These are phyloP conservation scores for Nidularia pulvinata DNA, from an alignment of 768 basidiomycete species.

Conservation along the genomic window DNA sequence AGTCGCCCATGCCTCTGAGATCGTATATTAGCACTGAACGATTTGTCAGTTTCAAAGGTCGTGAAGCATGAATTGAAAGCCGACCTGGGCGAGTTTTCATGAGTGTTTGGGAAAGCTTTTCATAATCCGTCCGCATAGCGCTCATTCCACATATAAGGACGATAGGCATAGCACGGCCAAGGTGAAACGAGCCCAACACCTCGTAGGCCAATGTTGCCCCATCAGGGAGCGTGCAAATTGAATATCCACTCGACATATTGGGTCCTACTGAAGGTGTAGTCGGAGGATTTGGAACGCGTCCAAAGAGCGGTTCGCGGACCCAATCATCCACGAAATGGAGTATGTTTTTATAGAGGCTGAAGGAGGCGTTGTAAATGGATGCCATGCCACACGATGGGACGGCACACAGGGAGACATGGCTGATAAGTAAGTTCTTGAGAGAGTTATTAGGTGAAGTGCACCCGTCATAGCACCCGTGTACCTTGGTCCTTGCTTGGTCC, in stretches of 20 bases:
- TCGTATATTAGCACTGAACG: slow-evolving; percentile 41
- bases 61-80: neutral
- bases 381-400: neutral
- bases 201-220: slow-evolving; percentile 43
- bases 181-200: slow-evolving; percentile 34
- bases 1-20: slow-evolving; percentile 49
- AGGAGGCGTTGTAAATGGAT: neutral
- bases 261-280: neutral
- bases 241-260: slow-evolving; percentile 17
- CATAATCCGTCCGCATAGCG: slow-evolving; percentile 34
- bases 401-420: neutral
- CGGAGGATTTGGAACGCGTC: neutral
- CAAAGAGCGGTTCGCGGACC: neutral
- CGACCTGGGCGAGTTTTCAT: slow-evolving; percentile 36
- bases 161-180: slow-evolving; percentile 27
- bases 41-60: neutral
- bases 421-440: neutral
- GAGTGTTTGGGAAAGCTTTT: slow-evolving; percentile 28
- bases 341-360: neutral
- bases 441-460: neutral
- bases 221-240: slow-evolving; percentile 28
- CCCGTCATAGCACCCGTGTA: slow-evolving; percentile 3
- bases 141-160: slow-evolving; percentile 42
- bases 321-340: slow-evolving; percentile 1
- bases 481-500: neutral